A percentile compares a stretch with the other conserved stretches of the same genome.
phyloP scores from a whole-genome alignment of 805 yeast species.

The Saccharomycopsis sp. region DNA sequence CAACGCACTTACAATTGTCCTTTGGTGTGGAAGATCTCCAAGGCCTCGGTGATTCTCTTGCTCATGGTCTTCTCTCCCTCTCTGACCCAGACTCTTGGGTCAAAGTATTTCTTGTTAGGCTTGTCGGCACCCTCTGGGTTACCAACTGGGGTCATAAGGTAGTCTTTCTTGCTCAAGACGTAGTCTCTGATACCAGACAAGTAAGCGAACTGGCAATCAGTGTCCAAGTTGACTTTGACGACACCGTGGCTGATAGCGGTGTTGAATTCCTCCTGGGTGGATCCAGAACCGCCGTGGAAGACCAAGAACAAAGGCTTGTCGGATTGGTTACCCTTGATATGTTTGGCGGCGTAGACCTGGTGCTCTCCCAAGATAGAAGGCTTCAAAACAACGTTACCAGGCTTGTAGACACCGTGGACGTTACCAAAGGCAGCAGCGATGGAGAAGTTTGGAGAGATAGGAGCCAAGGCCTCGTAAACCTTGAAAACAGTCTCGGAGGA shows the following conservation, averaged over 20 bases:
- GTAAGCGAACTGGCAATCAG: constrained; percentile 99
- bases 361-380: constrained; percentile 95
- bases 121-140: constrained; percentile 99
- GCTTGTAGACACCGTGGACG: constrained; percentile 99
- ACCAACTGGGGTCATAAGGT: constrained; percentile 83
- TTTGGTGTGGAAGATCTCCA: constrained; percentile 79
- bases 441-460: constrained; percentile 96
- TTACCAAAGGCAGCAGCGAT: constrained; percentile 99
- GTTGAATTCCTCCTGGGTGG: constrained; percentile 84
- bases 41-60: constrained; percentile 75
- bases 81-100: constrained; percentile 99
- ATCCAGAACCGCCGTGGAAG: constrained; percentile 99
- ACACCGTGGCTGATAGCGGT: constrained; percentile 90
- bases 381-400: constrained; percentile 91
- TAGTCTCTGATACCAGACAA: constrained; percentile 95
- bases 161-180: constrained; percentile 93
- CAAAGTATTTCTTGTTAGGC: constrained; percentile 99
- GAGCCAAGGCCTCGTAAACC: constrained; percentile 82
- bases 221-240: constrained; percentile 98
- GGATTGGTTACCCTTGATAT: constrained; percentile 47
- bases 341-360: constrained; percentile 73
- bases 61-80: constrained; percentile 99
- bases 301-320: constrained; percentile 85
- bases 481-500: constrained; percentile 89
- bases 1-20: constrained; percentile 46